A percentile compares a stretch with the other conserved stretches of the same genome.
Conservation (phyloP, 83 land plant genomes). For the Isoetes engelmannii region DNA sequence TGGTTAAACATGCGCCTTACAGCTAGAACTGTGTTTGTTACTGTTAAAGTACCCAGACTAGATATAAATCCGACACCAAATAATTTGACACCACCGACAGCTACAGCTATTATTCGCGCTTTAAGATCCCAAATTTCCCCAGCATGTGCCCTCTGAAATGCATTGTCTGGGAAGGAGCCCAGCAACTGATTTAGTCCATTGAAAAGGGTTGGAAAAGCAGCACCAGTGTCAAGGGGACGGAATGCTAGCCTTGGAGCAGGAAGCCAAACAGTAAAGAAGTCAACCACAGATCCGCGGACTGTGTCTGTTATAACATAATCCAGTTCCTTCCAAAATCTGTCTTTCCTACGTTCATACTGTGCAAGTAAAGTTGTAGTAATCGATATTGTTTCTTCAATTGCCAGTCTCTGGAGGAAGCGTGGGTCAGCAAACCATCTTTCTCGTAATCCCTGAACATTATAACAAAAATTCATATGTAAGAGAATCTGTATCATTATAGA, state of each 20-base stretch:
- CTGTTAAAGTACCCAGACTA: slow-evolving; percentile 68
- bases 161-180: slow-evolving; percentile 82
- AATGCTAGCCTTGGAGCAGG: slow-evolving; percentile 93
- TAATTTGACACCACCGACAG: slow-evolving; percentile 74
- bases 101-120: slow-evolving; percentile 68
- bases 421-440: slow-evolving; percentile 95
- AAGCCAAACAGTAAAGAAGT: slow-evolving; percentile 96
- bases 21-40: slow-evolving; percentile 52
- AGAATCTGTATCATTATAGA: no score
- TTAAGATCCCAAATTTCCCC: slow-evolving; percentile 63
- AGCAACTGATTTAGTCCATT: slow-evolving; percentile 60
- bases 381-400: slow-evolving; percentile 85
- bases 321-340: slow-evolving; percentile 71
- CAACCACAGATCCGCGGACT: slow-evolving; percentile 69
- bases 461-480: no score
- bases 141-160: slow-evolving; percentile 64
- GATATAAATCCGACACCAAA: slow-evolving; percentile 82
- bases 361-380: slow-evolving; percentile 80
- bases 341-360: slow-evolving; percentile 80
- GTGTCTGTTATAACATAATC: slow-evolving; percentile 89
- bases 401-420: slow-evolving; percentile 76
- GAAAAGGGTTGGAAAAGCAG: slow-evolving; percentile 25
- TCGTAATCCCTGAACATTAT: slow-evolving; percentile 70
- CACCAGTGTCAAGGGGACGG: slow-evolving; percentile 43
- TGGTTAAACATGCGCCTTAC: slow-evolving; percentile 39